Percentiles rank a stretch among this genome's conserved stretches.
Conservation (phyloP, 345 rosid genomes). For the Clausena lansium region DNA sequence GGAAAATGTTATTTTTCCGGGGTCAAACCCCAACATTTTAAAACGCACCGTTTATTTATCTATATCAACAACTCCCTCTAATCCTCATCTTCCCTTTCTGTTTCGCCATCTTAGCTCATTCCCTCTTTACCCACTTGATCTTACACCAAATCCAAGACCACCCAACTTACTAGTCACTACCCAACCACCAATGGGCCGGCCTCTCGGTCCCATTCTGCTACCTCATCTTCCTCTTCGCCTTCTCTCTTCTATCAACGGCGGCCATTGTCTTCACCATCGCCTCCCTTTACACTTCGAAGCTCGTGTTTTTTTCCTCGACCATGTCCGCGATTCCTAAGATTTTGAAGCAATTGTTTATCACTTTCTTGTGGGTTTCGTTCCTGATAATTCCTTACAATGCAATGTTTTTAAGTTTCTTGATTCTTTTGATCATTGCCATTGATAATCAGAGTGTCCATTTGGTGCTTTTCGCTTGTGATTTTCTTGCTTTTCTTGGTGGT, state of each 20-base stretch:
- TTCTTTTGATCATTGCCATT: conserved; percentile 55
- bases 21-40: no score
- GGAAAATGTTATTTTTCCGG: no score
- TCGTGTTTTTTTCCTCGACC: conserved; percentile 78
- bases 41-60: no score
- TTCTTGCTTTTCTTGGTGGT: conserved; percentile 55
- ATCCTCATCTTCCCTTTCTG: conserved; percentile 75
- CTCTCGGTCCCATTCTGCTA: conserved; percentile 73
- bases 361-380: conserved; percentile 78
- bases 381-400: conserved; percentile 69
- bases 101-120: conserved; percentile 78
- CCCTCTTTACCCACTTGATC: conserved; percentile 75
- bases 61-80: no score
- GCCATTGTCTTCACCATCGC: conserved; percentile 97
- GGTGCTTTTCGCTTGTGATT: conserved; percentile 41
- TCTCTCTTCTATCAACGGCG: conserved; percentile 96
- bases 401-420: conserved; percentile 49
- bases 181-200: conserved; percentile 65
- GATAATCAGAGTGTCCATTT: conserved; percentile 44
- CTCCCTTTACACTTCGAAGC: conserved; percentile 81
- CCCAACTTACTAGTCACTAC: conserved; percentile 33
- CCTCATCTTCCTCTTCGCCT: conserved; percentile 85
- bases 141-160: conserved; percentile 37
- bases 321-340: conserved; percentile 81
- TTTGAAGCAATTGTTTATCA: conserved; percentile 72